phyloP scores from a whole-genome alignment of 257 asterid species.

The Scutellaria barbata region DNA sequence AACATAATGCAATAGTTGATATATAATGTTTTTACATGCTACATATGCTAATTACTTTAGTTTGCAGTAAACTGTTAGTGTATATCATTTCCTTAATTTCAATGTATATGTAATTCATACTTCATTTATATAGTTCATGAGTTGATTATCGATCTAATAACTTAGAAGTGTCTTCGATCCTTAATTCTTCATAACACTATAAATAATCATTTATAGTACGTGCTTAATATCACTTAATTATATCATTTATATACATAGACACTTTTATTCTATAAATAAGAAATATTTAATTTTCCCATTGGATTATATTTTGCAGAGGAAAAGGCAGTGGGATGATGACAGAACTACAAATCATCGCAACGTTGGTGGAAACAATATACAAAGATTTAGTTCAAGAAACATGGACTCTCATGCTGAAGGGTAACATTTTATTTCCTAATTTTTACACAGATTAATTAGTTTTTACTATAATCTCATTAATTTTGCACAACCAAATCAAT shows the following conservation, averaged over 20 bases:
- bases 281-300: no score
- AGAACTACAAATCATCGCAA: background rate
- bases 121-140: no score
- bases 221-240: background rate
- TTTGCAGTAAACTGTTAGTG: no score
- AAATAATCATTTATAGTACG: background rate
- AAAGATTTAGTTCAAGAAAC: constrained; percentile 3
- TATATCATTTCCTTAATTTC: no score
- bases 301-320: constrained; percentile 29
- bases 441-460: background rate
- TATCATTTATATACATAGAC: background rate
- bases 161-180: no score
- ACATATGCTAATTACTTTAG: no score
- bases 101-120: no score
- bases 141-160: no score
- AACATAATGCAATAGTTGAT: no score
- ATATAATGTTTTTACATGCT: no score
- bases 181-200: no score
- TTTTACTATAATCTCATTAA: background rate
- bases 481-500: background rate
- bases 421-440: background rate
- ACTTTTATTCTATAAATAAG: background rate
- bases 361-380: constrained; percentile 15
- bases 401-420: background rate
- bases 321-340: constrained; percentile 11